These are phyloP conservation scores for Pleomassaria siparia DNA, from an alignment of 2,329 filamentous ascomycete species.

Conservation along the genomic window DNA sequence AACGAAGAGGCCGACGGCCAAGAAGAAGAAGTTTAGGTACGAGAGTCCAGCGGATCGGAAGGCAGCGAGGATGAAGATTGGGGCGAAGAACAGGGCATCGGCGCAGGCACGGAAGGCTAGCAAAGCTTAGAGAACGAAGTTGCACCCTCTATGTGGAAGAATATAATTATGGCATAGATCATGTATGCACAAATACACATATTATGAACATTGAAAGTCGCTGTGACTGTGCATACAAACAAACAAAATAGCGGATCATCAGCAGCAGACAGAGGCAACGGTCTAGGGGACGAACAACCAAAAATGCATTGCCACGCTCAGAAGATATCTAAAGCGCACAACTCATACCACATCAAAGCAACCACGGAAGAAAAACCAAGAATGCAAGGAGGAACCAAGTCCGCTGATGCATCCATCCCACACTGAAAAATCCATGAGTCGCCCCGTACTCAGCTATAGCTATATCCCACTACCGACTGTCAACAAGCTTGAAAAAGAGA, in stretches of 20 bases:
- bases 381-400: slow-evolving; percentile 22
- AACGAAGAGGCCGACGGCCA: slow-evolving; percentile 63
- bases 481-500: slow-evolving; percentile 35
- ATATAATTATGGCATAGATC: background rate
- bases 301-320: slow-evolving; percentile 35
- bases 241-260: background rate
- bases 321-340: slow-evolving; percentile 36
- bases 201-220: background rate
- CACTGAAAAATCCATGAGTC: slow-evolving; percentile 12
- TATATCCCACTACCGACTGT: slow-evolving; percentile 7
- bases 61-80: slow-evolving; percentile 61
- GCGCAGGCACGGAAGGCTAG: slow-evolving; percentile 57
- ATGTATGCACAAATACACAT: slow-evolving; percentile 5
- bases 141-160: too few species aligned
- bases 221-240: background rate
- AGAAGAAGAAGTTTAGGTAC: slow-evolving; percentile 91
- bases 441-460: slow-evolving; percentile 21
- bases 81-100: slow-evolving; percentile 69
- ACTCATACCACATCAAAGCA: slow-evolving; percentile 20
- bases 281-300: slow-evolving; percentile 13
- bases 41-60: slow-evolving; percentile 83
- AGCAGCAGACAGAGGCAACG: slow-evolving; percentile 5
- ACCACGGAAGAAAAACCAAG: slow-evolving; percentile 24
- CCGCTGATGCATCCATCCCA: slow-evolving; percentile 7
- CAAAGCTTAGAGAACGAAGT: too few species aligned